phyloP scores from a whole-genome alignment of 83 land plant species.

The Picea abies region DNA sequence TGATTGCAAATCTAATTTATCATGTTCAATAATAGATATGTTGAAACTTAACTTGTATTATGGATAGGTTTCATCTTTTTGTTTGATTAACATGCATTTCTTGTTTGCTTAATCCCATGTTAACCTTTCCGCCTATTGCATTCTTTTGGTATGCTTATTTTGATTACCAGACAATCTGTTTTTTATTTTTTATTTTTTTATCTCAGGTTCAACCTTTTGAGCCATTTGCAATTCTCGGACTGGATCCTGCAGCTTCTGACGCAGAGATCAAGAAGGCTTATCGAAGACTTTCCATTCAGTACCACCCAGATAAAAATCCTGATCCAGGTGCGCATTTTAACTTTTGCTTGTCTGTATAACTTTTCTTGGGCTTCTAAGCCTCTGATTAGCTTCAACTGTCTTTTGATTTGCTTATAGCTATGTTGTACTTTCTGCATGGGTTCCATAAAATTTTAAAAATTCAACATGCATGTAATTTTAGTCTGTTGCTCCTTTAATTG shows the following conservation, averaged over 20 bases:
- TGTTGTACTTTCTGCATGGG: neutral
- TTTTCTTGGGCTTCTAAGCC: too few species aligned
- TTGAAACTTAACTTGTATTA: too few species aligned
- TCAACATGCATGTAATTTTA: neutral
- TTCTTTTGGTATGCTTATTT: neutral
- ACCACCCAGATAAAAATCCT: slow-evolving; percentile 99
- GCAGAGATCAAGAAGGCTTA: slow-evolving; percentile 97
- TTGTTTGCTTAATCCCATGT: neutral
- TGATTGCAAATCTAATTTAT: too few species aligned
- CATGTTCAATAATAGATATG: too few species aligned
- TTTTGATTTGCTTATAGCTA: too few species aligned
- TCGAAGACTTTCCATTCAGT: slow-evolving; percentile 82
- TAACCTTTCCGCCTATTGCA: neutral
- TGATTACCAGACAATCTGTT: neutral
- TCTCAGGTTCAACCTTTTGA: slow-evolving; percentile 88
- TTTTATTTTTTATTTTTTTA: neutral
- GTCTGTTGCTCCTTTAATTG: neutral
- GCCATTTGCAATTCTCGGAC: slow-evolving; percentile 90
- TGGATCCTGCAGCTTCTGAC: slow-evolving; percentile 84
- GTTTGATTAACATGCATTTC: neutral
- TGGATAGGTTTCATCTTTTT: too few species aligned
- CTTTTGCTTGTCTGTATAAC: neutral
- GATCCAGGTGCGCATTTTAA: slow-evolving; percentile 83
- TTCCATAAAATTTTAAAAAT: neutral
- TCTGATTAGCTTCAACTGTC: too few species aligned